A percentile compares a stretch with the other conserved stretches of the same genome.
Evolutionary conservation across 2,329 filamentous ascomycete genomes (phyloP).

Genomic region (Apiospora koreana): DNA sequence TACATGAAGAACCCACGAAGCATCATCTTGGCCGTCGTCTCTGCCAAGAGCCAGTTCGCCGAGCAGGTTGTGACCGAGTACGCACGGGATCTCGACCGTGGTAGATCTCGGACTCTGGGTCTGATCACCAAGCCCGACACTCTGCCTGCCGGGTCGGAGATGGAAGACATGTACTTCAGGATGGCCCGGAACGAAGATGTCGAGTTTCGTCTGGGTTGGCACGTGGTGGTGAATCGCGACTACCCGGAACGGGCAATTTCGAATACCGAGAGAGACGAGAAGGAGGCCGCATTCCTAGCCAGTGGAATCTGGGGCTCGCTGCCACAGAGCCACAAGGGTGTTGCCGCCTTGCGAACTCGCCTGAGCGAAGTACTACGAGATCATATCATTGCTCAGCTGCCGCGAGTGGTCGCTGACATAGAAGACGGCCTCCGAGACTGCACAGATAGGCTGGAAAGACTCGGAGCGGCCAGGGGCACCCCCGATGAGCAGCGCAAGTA

Average conservation of each 20-base stretch:
- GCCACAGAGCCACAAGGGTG: constrained; percentile 20
- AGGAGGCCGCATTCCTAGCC: constrained; percentile 20
- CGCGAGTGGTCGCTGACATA: constrained; percentile 31
- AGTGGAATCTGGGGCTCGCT: constrained; percentile 18
- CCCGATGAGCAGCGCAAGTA: constrained; percentile 31
- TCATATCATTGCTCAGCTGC: constrained; percentile 34
- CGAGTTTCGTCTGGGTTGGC: constrained; percentile 51
- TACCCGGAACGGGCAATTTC: constrained; percentile 20
- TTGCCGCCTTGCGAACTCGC: constrained; percentile 23
- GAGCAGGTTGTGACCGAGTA: constrained; percentile 56
- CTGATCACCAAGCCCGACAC: constrained; percentile 50
- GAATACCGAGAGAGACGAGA: constrained; percentile 18
- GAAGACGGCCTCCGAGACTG: constrained; percentile 27
- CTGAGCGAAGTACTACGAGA: constrained; percentile 27
- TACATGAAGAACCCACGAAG: constrained; percentile 58
- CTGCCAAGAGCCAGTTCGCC: constrained; percentile 54
- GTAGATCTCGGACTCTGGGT: constrained; percentile 44
- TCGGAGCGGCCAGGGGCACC: constrained; percentile 25
- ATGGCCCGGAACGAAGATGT: constrained; percentile 47
- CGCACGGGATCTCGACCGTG: constrained; percentile 34
- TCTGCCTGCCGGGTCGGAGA: constrained; percentile 33
- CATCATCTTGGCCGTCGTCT: constrained; percentile 60
- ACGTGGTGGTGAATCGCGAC: constrained; percentile 45
- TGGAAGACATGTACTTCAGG: constrained; percentile 37
- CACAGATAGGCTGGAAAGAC: constrained; percentile 21